phyloP scores from a whole-genome alignment of 2,329 filamentous ascomycete genomes.

The Verticillium nonalfalfae region DNA sequence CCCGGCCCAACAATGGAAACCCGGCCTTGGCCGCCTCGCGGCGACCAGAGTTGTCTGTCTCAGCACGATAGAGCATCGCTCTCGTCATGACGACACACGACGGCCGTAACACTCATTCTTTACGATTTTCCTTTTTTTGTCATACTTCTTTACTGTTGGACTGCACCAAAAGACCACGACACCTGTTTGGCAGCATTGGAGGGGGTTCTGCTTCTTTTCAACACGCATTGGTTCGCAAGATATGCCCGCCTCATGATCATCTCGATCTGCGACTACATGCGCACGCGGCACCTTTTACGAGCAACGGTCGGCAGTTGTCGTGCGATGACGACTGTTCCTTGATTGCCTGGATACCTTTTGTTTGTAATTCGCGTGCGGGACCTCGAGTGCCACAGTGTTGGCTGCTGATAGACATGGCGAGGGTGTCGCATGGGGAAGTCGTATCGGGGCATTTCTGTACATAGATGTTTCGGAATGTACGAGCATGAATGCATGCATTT shows the following conservation, averaged over 20 bases:
- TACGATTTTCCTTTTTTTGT: not conserved
- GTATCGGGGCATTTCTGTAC: not conserved
- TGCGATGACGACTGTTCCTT: not conserved
- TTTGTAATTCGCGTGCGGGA: not conserved
- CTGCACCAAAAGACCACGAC: not conserved
- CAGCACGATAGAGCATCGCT: not conserved
- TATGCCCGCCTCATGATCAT: not conserved
- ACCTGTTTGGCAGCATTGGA: not conserved
- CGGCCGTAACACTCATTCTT: not conserved
- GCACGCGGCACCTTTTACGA: not conserved
- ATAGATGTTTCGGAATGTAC: not conserved
- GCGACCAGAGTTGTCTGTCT: not conserved
- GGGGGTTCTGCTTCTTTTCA: not conserved
- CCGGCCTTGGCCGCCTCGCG: not conserved
- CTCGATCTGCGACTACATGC: not conserved
- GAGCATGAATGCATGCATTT: not conserved
- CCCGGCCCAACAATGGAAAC: not conserved
- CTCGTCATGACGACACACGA: not conserved
- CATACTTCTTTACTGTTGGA: not conserved
- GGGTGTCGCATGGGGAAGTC: not conserved
- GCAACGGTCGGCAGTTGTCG: not conserved
- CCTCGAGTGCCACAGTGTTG: not conserved
- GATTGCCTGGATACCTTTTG: not conserved
- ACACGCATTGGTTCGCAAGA: not conserved
- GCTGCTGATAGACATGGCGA: not conserved